These are phyloP conservation scores for Globisporangium abappressorium DNA, from an alignment of 352 stramenopile species.

Conservation along the genomic window DNA sequence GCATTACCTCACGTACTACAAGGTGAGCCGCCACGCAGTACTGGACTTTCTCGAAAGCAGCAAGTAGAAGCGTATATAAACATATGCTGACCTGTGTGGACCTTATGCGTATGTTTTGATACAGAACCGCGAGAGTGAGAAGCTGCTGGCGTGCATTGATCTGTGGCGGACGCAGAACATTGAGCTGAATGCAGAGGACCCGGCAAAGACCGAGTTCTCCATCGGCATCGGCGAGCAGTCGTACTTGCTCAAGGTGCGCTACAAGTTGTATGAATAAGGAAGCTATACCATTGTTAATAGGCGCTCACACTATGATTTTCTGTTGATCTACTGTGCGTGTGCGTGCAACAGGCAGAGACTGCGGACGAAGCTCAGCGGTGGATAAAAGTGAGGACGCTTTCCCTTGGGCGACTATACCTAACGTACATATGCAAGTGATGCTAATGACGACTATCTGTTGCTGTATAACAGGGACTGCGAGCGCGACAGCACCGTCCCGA, in stretches of 20 bases:
- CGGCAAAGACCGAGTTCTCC: constrained; percentile 70
- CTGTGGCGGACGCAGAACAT: constrained; percentile 85
- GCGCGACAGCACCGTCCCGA: constrained; percentile 71
- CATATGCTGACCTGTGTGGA: neutral
- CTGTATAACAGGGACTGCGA: constrained; percentile 46
- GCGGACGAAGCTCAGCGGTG: constrained; percentile 59
- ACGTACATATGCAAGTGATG: neutral
- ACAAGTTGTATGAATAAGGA: neutral
- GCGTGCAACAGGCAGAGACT: constrained; percentile 43
- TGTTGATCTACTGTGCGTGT: neutral
- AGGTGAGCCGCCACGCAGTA: constrained; percentile 49
- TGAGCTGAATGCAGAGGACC: constrained; percentile 55
- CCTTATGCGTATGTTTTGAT: neutral
- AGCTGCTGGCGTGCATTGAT: constrained; percentile 86
- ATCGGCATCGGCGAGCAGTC: constrained; percentile 86
- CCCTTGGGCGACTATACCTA: too few relatives aligned
- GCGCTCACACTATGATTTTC: neutral
- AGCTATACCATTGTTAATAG: neutral
- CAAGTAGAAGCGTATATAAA: neutral
- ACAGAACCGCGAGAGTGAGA: constrained; percentile 82
- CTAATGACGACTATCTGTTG: neutral
- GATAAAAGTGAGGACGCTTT: constrained; percentile 34
- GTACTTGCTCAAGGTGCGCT: constrained; percentile 70
- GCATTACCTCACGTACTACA: constrained; percentile 98
- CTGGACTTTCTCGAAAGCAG: neutral